phyloP scores from a whole-genome alignment of 768 basidiomycete genomes.

The Thelephora ganbajun region DNA sequence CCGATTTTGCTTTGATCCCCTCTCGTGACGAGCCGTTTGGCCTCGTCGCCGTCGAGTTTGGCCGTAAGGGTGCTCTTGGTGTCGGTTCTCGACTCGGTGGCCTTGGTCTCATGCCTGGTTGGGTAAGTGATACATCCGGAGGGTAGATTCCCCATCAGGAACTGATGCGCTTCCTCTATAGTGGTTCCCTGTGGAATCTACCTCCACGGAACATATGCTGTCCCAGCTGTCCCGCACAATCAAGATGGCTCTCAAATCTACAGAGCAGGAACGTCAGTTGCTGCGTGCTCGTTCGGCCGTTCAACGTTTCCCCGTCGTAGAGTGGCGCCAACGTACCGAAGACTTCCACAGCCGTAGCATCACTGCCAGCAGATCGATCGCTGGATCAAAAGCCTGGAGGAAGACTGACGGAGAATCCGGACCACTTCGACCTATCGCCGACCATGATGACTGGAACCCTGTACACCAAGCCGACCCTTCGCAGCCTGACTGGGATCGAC shows the following conservation, averaged over 20 bases:
- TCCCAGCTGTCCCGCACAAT: slow-evolving; percentile 91
- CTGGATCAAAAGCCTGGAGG: slow-evolving; percentile 67
- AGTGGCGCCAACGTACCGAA: slow-evolving; percentile 93
- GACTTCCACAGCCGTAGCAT: slow-evolving; percentile 89
- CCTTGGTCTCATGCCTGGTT: slow-evolving; percentile 94
- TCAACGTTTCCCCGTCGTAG: slow-evolving; percentile 94
- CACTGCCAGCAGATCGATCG: slow-evolving; percentile 46
- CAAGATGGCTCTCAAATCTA: slow-evolving; percentile 86
- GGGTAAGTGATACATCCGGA: slow-evolving; percentile 41
- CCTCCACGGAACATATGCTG: slow-evolving; percentile 84
- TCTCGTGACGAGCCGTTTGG: slow-evolving; percentile 96
- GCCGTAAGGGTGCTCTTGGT: slow-evolving; percentile 90
- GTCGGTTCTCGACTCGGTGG: slow-evolving; percentile 91
- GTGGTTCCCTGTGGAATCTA: slow-evolving; percentile 98
- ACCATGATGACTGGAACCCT: slow-evolving; percentile 73
- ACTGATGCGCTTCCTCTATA: slow-evolving; percentile 18
- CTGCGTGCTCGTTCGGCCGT: slow-evolving; percentile 88
- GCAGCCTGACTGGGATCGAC: slow-evolving; percentile 65
- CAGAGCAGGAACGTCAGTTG: slow-evolving; percentile 82
- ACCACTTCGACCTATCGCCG: slow-evolving; percentile 31
- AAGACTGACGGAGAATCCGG: slow-evolving; percentile 33
- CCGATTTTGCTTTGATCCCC: slow-evolving; percentile 90
- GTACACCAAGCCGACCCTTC: slow-evolving; percentile 46
- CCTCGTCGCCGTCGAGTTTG: slow-evolving; percentile 91
- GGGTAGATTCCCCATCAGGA: background rate